Conservation (phyloP, 2,329 filamentous ascomycete genomes). For the Diaporthe sp. region DNA sequence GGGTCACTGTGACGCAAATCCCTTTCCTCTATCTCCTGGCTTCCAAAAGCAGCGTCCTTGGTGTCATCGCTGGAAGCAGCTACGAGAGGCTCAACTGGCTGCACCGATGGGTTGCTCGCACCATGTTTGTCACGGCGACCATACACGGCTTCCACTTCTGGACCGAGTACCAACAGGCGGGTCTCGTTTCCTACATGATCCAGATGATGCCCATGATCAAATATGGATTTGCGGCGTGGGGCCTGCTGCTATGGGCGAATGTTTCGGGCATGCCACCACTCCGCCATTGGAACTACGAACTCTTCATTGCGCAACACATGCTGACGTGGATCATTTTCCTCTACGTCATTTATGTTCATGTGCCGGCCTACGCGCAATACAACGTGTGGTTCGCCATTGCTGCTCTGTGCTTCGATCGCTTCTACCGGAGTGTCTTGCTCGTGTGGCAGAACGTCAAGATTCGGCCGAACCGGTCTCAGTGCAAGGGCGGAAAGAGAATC, state of each 20-base stretch:
- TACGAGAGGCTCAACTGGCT: slow-evolving; percentile 80
- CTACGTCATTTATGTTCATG: slow-evolving; percentile 71
- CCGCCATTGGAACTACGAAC: slow-evolving; percentile 73
- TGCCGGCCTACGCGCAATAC: slow-evolving; percentile 67
- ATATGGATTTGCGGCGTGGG: slow-evolving; percentile 76
- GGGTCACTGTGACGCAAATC: slow-evolving; percentile 73
- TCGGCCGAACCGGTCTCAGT: slow-evolving; percentile 51
- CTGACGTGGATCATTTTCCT: slow-evolving; percentile 70
- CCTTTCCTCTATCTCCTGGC: slow-evolving; percentile 72
- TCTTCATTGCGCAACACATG: slow-evolving; percentile 77
- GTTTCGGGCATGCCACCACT: slow-evolving; percentile 72
- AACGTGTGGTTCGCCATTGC: slow-evolving; percentile 75
- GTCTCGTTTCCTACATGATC: slow-evolving; percentile 69
- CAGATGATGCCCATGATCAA: slow-evolving; percentile 71
- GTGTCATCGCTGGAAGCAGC: slow-evolving; percentile 69
- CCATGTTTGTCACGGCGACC: slow-evolving; percentile 74
- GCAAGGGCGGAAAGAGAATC: slow-evolving; percentile 58
- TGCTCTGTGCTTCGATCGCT: slow-evolving; percentile 70
- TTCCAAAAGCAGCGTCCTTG: slow-evolving; percentile 69
- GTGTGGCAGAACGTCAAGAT: slow-evolving; percentile 64
- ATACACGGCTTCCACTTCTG: slow-evolving; percentile 79
- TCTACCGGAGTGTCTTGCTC: slow-evolving; percentile 59
- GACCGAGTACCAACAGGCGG: slow-evolving; percentile 68
- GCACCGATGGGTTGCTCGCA: slow-evolving; percentile 77
- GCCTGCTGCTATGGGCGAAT: slow-evolving; percentile 72